These are phyloP conservation scores for Babesia bovis DNA, from an alignment of 169 alveolate genomes.

Conservation along the genomic window DNA sequence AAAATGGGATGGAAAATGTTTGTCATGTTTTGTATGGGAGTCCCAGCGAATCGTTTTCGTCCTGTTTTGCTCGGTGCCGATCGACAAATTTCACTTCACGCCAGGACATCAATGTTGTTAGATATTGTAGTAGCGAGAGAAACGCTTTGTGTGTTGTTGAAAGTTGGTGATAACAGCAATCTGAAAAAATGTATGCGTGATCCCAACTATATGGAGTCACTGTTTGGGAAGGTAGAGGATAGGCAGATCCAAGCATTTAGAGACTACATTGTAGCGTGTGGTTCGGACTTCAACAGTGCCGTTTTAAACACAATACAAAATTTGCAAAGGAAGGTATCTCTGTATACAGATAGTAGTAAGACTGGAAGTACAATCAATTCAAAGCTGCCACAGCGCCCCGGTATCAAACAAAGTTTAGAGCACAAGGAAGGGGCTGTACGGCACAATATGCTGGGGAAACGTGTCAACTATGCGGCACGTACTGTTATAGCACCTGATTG, in stretches of 20 bases:
- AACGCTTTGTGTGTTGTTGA: conserved; percentile 63
- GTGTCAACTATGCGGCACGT: conserved; percentile 98
- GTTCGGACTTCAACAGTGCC: conserved; percentile 66
- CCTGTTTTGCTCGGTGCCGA: conserved; percentile 65
- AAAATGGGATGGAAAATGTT: conserved; percentile 70
- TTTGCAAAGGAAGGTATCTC: conserved; percentile 51
- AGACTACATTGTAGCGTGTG: conserved; percentile 72
- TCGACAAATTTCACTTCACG: conserved; percentile 62
- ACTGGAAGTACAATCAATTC: conserved; percentile 35
- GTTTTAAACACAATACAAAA: conserved; percentile 61
- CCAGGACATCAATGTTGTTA: conserved; percentile 72
- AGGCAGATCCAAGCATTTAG: conserved; percentile 65
- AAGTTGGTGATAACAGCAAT: conserved; percentile 64
- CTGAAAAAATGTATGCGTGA: conserved; percentile 49
- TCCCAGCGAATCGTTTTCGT: conserved; percentile 79
- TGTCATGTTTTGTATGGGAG: conserved; percentile 80
- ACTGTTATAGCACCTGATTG: conserved; percentile 99
- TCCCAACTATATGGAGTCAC: conserved; percentile 10
- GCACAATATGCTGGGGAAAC: conserved; percentile 97
- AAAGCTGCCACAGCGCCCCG: conserved; percentile 78
- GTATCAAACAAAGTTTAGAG: conserved; percentile 93
- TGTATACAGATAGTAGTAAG: conserved; percentile 58
- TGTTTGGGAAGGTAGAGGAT: conserved; percentile 34
- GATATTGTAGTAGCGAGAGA: conserved; percentile 75
- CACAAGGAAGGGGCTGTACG: conserved; percentile 95